Conservation (phyloP, 2,329 filamentous ascomycete genomes). For the Zasmidium citrigriseum region DNA sequence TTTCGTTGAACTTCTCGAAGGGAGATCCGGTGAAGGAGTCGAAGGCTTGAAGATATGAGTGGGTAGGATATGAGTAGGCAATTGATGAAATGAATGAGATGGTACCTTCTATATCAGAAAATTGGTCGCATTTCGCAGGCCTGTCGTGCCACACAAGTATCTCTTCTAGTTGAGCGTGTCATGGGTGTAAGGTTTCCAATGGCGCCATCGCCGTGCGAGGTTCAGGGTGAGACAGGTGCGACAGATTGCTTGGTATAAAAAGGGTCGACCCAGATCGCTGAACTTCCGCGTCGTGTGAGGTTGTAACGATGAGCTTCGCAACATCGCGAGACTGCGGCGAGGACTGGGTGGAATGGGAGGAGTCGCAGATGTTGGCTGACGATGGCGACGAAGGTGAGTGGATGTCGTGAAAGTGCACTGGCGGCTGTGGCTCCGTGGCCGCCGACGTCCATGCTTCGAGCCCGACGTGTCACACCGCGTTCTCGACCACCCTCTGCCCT, state of each 20-base stretch:
- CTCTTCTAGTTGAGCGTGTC: no score
- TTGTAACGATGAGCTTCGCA: not conserved
- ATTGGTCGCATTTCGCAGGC: no score
- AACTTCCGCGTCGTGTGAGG: not conserved
- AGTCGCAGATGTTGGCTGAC: not conserved
- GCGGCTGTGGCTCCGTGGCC: no score
- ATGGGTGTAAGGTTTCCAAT: no score
- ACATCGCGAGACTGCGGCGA: not conserved
- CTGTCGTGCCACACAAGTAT: no score
- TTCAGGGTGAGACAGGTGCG: no score
- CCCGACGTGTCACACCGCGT: not conserved
- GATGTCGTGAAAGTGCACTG: no score
- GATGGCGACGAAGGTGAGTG: not conserved
- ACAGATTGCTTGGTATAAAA: no score
- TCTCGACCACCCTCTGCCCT: not conserved
- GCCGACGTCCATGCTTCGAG: not conserved
- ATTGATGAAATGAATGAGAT: conserved; percentile 1
- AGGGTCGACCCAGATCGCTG: no score
- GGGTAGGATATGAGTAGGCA: no score
- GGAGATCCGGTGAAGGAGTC: conserved; percentile 54
- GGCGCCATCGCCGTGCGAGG: no score
- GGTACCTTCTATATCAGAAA: not conserved
- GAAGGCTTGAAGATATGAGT: conserved; percentile 27
- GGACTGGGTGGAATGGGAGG: not conserved
- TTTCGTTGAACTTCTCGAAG: conserved; percentile 81